Percentiles rank a stretch among this genome's conserved stretches.
phyloP scores from a whole-genome alignment of 225 moss, liverwort and hornwort genomes.

The Polytrichum commune region DNA sequence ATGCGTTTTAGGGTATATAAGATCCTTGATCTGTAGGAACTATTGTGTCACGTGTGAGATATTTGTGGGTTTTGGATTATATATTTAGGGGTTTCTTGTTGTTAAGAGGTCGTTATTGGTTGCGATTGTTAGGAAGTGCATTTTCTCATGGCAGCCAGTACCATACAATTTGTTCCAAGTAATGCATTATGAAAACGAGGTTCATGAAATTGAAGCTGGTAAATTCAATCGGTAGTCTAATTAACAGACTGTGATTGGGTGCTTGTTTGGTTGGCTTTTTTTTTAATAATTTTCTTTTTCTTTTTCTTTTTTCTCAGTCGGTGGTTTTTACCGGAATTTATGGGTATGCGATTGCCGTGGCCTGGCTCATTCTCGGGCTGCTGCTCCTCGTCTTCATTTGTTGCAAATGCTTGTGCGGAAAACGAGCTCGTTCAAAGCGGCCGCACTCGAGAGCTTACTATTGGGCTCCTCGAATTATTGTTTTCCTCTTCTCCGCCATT shows the following conservation, averaged over 20 bases:
- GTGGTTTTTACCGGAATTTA: conserved; percentile 47
- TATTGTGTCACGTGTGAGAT: too few species aligned
- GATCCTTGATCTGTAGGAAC: too few species aligned
- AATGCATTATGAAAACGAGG: too few species aligned
- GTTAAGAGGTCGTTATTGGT: too few species aligned
- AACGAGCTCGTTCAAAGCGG: conserved; percentile 25
- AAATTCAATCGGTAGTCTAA: too few species aligned
- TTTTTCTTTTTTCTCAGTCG: conserved; percentile 21
- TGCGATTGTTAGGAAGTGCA: too few species aligned
- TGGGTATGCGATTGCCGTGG: conserved; percentile 49
- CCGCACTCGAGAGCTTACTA: conserved; percentile 41
- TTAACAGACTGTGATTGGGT: background rate
- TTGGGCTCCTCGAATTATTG: conserved; percentile 53
- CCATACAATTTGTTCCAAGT: too few species aligned
- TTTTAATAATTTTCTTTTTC: background rate
- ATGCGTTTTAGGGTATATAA: too few species aligned
- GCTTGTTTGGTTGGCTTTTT: background rate
- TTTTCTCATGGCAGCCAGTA: too few species aligned
- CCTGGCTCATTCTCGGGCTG: conserved; percentile 42
- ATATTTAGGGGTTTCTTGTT: too few species aligned
- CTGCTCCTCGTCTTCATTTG: conserved; percentile 44
- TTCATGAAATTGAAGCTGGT: too few species aligned
- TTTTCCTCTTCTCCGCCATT: conserved; percentile 44
- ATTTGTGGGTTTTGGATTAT: too few species aligned
- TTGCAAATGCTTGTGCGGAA: conserved; percentile 48